phyloP scores from a whole-genome alignment of 2,329 filamentous ascomycete species.

The Verticillium nonalfalfae region DNA sequence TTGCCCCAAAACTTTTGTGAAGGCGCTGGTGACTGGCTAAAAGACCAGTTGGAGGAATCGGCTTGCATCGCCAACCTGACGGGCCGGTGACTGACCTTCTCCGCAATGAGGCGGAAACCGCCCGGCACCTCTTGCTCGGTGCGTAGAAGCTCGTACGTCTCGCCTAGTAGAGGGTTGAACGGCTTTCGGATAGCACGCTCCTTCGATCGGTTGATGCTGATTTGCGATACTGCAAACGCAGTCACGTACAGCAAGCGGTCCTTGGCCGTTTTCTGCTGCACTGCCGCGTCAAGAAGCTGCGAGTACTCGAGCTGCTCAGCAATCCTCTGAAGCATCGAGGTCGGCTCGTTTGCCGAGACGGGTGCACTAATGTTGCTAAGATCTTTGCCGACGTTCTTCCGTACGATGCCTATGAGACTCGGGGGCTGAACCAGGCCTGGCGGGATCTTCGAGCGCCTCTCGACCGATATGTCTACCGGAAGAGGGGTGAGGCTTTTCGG shows the following conservation, averaged over 20 bases:
- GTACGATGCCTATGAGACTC: constrained; percentile 85
- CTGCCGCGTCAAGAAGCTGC: constrained; percentile 71
- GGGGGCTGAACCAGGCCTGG: constrained; percentile 75
- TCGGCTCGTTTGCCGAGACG: constrained; percentile 90
- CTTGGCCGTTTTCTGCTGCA: constrained; percentile 48
- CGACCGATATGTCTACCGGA: constrained; percentile 59
- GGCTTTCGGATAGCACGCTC: constrained; percentile 93
- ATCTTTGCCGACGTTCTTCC: constrained; percentile 98
- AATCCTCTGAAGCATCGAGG: constrained; percentile 79
- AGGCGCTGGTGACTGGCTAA: constrained; percentile 80
- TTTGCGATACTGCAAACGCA: constrained; percentile 84
- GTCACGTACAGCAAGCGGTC: constrained; percentile 80
- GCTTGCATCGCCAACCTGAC: constrained; percentile 92
- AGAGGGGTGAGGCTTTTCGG: constrained; percentile 73
- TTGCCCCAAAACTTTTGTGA: constrained; percentile 99
- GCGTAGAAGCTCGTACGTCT: constrained; percentile 89
- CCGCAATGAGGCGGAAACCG: constrained; percentile 85
- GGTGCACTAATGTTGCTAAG: constrained; percentile 96
- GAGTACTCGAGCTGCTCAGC: constrained; percentile 92
- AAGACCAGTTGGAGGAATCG: constrained; percentile 78
- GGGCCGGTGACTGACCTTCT: constrained; percentile 91
- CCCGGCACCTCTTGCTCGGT: constrained; percentile 65
- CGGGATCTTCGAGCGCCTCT: constrained; percentile 64
- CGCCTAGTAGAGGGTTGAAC: constrained; percentile 93
- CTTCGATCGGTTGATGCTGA: constrained; percentile 75